These are phyloP conservation scores for Dioscorea zingiberensis DNA, from an alignment of 106 monocot genomes.

Conservation along the genomic window DNA sequence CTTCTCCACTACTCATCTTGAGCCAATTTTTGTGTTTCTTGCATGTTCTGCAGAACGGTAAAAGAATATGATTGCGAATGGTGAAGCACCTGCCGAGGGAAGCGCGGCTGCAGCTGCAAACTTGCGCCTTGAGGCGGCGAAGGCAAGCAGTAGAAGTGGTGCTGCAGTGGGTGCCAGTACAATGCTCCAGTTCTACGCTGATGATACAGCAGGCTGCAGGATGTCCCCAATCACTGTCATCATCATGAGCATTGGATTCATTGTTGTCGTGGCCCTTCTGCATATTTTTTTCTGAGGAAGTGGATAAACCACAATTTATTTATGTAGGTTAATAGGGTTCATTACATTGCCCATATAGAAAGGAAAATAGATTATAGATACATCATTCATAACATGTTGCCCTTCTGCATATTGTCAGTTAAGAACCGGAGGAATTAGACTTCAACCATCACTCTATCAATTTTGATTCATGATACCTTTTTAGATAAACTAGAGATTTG, in stretches of 20 bases:
- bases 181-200: constrained; percentile 96
- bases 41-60: background rate
- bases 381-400: no score
- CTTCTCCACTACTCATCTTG: background rate
- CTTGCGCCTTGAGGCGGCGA: constrained; percentile 58
- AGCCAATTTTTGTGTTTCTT: background rate
- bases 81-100: constrained; percentile 63
- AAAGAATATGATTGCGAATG: constrained; percentile 65
- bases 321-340: no score
- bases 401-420: constrained; percentile 72
- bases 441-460: no score
- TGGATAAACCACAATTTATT: no score
- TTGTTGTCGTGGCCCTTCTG: constrained; percentile 65
- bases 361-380: no score
- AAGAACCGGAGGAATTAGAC: constrained; percentile 31
- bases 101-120: constrained; percentile 66
- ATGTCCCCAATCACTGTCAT: constrained; percentile 77
- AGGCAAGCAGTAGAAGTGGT: constrained; percentile 18
- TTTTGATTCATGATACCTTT: no score
- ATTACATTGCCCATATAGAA: no score
- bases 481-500: no score
- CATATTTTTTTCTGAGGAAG: no score
- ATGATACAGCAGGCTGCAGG: constrained; percentile 66
- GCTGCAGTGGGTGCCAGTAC: constrained; percentile 31
- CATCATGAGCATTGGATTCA: constrained; percentile 86